phyloP scores from a whole-genome alignment of 805 yeast genomes.

The Pichia scutulata region DNA sequence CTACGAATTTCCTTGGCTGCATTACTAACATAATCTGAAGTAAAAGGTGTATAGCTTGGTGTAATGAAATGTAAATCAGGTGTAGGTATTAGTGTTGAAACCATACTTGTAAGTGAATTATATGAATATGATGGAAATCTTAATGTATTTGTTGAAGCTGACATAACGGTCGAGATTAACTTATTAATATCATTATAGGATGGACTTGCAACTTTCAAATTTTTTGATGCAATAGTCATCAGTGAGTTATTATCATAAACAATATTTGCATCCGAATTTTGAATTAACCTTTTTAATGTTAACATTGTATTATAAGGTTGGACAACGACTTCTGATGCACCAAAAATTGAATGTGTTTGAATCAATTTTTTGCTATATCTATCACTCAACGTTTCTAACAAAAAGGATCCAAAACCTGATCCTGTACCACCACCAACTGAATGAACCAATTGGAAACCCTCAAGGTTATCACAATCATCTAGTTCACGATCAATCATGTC shows the following conservation, averaged over 20 bases:
- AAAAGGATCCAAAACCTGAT: constrained; percentile 68
- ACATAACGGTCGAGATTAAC: constrained; percentile 75
- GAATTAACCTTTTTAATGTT: constrained; percentile 73
- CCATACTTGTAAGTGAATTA: constrained; percentile 72
- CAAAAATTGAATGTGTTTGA: constrained; percentile 82
- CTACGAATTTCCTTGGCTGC: constrained; percentile 49
- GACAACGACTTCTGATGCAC: constrained; percentile 92
- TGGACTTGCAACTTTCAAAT: constrained; percentile 48
- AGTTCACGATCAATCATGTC: constrained; percentile 85
- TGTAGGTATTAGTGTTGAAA: constrained; percentile 77
- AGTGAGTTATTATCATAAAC: constrained; percentile 89
- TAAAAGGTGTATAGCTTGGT: constrained; percentile 71
- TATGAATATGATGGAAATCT: constrained; percentile 83
- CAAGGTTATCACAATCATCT: constrained; percentile 82
- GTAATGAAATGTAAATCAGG: constrained; percentile 72
- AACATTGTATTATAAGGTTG: constrained; percentile 91
- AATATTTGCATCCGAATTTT: constrained; percentile 70
- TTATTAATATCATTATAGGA: constrained; percentile 78
- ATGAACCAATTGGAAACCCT: constrained; percentile 86
- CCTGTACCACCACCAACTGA: constrained; percentile 99
- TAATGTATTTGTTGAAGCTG: constrained; percentile 78
- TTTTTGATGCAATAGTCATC: constrained; percentile 58
- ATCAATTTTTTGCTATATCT: constrained; percentile 74
- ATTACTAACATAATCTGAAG: constrained; percentile 43
- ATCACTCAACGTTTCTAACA: constrained; percentile 74